Base-by-base conservation (phyloP, 306 rosid genomes). In the Citrullus amarus region DNA sequence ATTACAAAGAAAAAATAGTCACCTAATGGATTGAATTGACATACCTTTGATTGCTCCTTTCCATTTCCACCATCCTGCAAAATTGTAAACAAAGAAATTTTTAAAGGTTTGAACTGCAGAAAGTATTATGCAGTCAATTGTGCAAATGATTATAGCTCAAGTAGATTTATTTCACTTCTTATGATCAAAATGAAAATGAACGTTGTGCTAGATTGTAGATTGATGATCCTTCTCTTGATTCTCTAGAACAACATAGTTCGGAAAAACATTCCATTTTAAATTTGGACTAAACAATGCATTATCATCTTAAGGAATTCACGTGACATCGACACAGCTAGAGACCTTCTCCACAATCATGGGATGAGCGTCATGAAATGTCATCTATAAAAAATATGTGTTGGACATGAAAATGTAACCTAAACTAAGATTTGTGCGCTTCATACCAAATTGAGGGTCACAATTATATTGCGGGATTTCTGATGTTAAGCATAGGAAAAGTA, bases 1-100 rank as follows among this genome's bases (percentile, higher is more conserved):
- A 71, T 15, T 15, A 72, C 41, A 25, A 50, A 72, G 12, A 51
- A 39, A 14, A 50, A 72, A 72, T 14, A 30, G n/a, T 16, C 43
- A 25, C 25, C 9, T 20, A 50, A 72, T 48, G 1, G 43, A 72
- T 72, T 4, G n/a, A 15, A 6, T 41, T 20, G 38, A 14, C 46
- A 51, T 51, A 73, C 77, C 77, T 73, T 73, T 50, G 77, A 51
- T 2, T 61, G 61, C 61, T 73, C 77, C 60, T 73, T 73, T 30
- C 25, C 77, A 1, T 15, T 4, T 36, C 32, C 61, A 73, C 44
- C 46, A 51, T 54, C 61, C 77, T 73, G 77, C 61, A 51, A 71
- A 73, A 73, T 51, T 8, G 30, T 73, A 14, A 32, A 73, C 34
- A 73, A 50, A 16, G 1, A 15, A 8, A 34, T 30, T 1, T 5